A percentile compares a stretch with the other conserved stretches of the same genome.
Conservation (phyloP, 208 protist genomes). For the Leishmania tarentolae region DNA sequence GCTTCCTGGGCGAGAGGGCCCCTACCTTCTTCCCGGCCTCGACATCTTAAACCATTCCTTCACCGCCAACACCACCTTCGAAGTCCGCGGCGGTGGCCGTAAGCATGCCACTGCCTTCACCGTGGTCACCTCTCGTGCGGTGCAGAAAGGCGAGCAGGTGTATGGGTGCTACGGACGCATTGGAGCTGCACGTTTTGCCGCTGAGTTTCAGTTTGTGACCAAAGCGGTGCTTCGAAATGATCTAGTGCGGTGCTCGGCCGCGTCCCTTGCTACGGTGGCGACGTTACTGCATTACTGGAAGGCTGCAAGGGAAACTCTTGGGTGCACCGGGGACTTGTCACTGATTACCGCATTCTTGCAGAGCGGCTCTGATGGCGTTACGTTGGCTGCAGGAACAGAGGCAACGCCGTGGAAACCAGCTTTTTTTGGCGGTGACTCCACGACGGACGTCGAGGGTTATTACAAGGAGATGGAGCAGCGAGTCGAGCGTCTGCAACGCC, state of each 20-base stretch:
- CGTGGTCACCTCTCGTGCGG: slow-evolving; percentile 54
- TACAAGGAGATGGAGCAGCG: slow-evolving; percentile 40
- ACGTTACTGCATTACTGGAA: slow-evolving; percentile 26
- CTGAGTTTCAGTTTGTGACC: slow-evolving; percentile 88
- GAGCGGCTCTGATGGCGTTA: background rate
- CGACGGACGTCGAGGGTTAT: background rate
- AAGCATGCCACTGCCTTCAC: slow-evolving; percentile 76
- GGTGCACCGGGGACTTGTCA: background rate
- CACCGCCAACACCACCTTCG: slow-evolving; percentile 61
- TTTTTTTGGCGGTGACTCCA: slow-evolving; percentile 14
- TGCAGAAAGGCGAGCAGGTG: slow-evolving; percentile 76
- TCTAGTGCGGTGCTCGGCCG: slow-evolving; percentile 56
- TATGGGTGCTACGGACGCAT: slow-evolving; percentile 85
- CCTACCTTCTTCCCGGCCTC: slow-evolving; percentile 79
- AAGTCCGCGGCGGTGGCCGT: slow-evolving; percentile 75
- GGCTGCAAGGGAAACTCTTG: background rate
- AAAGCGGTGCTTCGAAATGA: slow-evolving; percentile 54
- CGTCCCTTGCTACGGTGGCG: slow-evolving; percentile 27
- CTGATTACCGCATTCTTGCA: background rate
- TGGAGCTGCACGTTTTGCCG: slow-evolving; percentile 64
- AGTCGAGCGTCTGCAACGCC: slow-evolving; percentile 71
- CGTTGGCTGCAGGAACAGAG: too few species aligned
- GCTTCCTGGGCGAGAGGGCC: slow-evolving; percentile 71
- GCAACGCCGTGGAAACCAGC: slow-evolving; percentile 6
- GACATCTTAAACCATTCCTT: slow-evolving; percentile 89